A percentile compares a stretch with the other conserved stretches of the same genome.
These are phyloP conservation scores for Magnusiomyces magnusii DNA, from an alignment of 1,139 yeast genomes.

Conservation along the genomic window DNA sequence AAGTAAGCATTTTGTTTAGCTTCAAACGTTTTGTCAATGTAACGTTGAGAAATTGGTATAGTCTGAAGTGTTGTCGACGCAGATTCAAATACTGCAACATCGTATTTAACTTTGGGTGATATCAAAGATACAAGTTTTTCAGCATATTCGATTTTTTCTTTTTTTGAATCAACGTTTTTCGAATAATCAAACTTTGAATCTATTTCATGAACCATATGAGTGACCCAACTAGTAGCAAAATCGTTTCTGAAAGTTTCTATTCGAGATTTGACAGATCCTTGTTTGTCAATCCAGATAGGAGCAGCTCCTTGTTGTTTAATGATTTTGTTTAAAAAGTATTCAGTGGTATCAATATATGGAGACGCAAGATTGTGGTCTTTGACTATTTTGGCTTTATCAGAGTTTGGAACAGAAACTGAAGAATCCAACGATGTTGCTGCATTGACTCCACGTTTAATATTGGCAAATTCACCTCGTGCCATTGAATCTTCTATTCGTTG, in stretches of 20 bases:
- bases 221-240: conserved; percentile 18
- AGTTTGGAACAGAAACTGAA: neutral
- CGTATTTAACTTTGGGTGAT: neutral
- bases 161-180: neutral
- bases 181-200: neutral
- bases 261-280: conserved; percentile 47
- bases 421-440: neutral
- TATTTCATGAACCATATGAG: conserved; percentile 3
- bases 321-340: conserved; percentile 62
- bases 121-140: neutral
- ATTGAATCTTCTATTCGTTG: conserved; percentile 67
- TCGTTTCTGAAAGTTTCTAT: conserved; percentile 40
- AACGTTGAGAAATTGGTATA: neutral
- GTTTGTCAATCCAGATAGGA: conserved; percentile 88
- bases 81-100: neutral
- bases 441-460: conserved; percentile 45
- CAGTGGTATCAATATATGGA: conserved; percentile 51
- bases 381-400: conserved; percentile 37
- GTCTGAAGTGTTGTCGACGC: neutral
- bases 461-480: conserved; percentile 59
- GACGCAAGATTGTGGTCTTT: conserved; percentile 34
- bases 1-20: conserved; percentile 36
- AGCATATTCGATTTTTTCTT: neutral
- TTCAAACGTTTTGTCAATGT: conserved; percentile 36
- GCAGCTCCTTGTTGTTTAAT: conserved; percentile 66